Conservation (phyloP, 2,329 filamentous ascomycete species). For the Thermoascus crustaceus region DNA sequence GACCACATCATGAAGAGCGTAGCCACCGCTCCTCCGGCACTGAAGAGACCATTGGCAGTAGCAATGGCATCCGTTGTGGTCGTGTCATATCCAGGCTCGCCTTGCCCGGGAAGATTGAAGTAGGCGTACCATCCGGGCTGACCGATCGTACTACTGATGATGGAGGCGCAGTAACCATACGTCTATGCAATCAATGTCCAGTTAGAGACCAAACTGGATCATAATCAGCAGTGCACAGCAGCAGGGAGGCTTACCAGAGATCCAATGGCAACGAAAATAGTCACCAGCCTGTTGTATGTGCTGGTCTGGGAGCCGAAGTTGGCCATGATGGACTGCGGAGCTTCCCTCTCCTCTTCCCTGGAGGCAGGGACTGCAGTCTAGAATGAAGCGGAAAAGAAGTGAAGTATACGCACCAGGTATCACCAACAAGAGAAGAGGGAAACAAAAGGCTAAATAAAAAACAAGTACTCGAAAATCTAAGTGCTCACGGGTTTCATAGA, state of each 20-base stretch:
- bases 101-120: constrained; percentile 39
- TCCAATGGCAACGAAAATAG: constrained; percentile 31
- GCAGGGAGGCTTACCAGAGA: constrained; percentile 34
- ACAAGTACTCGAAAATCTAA: neutral
- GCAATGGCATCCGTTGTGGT: constrained; percentile 42
- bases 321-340: constrained; percentile 14
- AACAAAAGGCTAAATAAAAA: constrained; percentile 4
- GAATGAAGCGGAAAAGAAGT: neutral
- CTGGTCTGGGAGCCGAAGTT: constrained; percentile 30
- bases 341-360: neutral
- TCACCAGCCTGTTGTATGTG: constrained; percentile 32
- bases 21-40: constrained; percentile 42
- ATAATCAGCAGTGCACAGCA: too few species aligned
- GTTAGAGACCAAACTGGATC: too few species aligned
- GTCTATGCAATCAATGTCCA: constrained; percentile 28
- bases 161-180: constrained; percentile 44
- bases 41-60: constrained; percentile 43
- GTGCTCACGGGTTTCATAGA: neutral
- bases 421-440: constrained; percentile 3
- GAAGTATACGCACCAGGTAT: constrained; percentile 4
- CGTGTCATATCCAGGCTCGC: constrained; percentile 38
- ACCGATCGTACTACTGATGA: constrained; percentile 46
- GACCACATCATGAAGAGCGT: constrained; percentile 45
- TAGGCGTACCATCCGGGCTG: constrained; percentile 46
- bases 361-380: neutral